Percentiles rank a stretch among this genome's conserved stretches.
These are phyloP conservation scores for Cutaneotrichosporon sp. DNA, from an alignment of 1,284 basidiomycete species.

Conservation along the genomic window DNA sequence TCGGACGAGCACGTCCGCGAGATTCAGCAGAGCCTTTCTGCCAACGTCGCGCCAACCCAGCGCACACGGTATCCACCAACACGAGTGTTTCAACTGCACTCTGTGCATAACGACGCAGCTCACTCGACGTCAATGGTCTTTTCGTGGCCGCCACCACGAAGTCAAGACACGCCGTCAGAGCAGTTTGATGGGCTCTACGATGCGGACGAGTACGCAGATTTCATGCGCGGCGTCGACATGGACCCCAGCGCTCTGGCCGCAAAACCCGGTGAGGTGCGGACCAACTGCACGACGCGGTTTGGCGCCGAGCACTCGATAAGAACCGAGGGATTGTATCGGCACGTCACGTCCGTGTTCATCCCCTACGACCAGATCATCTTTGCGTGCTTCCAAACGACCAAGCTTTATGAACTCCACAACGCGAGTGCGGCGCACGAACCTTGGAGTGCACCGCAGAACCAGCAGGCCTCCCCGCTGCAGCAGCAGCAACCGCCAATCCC, in stretches of 20 bases:
- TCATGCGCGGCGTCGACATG: slow-evolving; percentile 75
- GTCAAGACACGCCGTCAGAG: slow-evolving; percentile 11
- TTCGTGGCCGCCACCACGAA: slow-evolving; percentile 70
- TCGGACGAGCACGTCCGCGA: slow-evolving; percentile 31
- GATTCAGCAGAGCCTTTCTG: slow-evolving; percentile 30
- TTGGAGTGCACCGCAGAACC: not conserved
- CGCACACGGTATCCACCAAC: slow-evolving; percentile 34
- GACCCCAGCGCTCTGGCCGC: slow-evolving; percentile 50
- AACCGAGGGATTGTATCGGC: slow-evolving; percentile 56
- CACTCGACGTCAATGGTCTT: slow-evolving; percentile 52
- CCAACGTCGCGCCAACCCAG: slow-evolving; percentile 22
- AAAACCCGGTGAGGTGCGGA: slow-evolving; percentile 63
- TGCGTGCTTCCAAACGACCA: slow-evolving; percentile 53
- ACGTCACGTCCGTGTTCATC: slow-evolving; percentile 86
- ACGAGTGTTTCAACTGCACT: slow-evolving; percentile 47
- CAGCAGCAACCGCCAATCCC: not conserved
- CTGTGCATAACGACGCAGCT: slow-evolving; percentile 6
- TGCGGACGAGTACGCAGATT: slow-evolving; percentile 72
- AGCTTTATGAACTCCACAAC: slow-evolving; percentile 52
- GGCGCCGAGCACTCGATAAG: slow-evolving; percentile 68
- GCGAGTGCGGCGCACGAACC: not conserved
- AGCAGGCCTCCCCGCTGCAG: no score
- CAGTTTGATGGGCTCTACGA: slow-evolving; percentile 59
- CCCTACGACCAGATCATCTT: slow-evolving; percentile 70
- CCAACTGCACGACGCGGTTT: slow-evolving; percentile 88